These are phyloP conservation scores for Nicotiana noctiflora DNA, from an alignment of 257 asterid genomes.

Conservation along the genomic window DNA sequence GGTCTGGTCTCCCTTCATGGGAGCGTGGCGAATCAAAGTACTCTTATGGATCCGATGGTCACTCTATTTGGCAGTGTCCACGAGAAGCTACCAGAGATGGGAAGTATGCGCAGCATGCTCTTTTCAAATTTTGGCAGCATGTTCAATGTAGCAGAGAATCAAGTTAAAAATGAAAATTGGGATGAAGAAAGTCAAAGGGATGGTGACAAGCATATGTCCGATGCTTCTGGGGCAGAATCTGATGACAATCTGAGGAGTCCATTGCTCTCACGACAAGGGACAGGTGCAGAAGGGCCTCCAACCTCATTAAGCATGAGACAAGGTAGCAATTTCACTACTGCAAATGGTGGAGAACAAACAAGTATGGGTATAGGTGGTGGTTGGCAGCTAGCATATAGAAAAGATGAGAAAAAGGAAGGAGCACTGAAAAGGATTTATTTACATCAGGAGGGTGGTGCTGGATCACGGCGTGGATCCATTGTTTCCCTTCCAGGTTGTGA, in stretches of 20 bases:
- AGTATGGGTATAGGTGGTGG: conserved; percentile 91
- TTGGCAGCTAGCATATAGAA: conserved; percentile 88
- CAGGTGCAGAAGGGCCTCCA: conserved; percentile 32
- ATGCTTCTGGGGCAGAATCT: conserved; percentile 50
- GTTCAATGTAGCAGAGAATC: conserved; percentile 54
- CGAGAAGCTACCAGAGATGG: conserved; percentile 61
- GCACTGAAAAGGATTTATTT: conserved; percentile 78
- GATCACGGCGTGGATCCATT: conserved; percentile 70
- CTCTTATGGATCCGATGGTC: conserved; percentile 79
- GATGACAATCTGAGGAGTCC: conserved; percentile 83
- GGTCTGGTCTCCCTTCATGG: conserved; percentile 72
- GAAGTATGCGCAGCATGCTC: conserved; percentile 86
- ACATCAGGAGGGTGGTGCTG: conserved; percentile 66
- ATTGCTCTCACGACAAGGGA: conserved; percentile 52
- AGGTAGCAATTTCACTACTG: conserved; percentile 18
- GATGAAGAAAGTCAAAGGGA: conserved; percentile 67
- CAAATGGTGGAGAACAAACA: conserved; percentile 38
- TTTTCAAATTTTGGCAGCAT: conserved; percentile 77
- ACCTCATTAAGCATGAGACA: conserved; percentile 15
- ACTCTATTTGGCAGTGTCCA: conserved; percentile 89
- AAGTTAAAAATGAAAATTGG: conserved; percentile 49
- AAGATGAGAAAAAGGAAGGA: conserved; percentile 58
- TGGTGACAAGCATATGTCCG: conserved; percentile 28
- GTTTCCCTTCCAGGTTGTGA: conserved; percentile 56
- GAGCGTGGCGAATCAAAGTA: conserved; percentile 48